Evolutionary conservation across 176 grass and related monocot genomes (phyloP).

Genomic region (Aegilops tauschii): DNA sequence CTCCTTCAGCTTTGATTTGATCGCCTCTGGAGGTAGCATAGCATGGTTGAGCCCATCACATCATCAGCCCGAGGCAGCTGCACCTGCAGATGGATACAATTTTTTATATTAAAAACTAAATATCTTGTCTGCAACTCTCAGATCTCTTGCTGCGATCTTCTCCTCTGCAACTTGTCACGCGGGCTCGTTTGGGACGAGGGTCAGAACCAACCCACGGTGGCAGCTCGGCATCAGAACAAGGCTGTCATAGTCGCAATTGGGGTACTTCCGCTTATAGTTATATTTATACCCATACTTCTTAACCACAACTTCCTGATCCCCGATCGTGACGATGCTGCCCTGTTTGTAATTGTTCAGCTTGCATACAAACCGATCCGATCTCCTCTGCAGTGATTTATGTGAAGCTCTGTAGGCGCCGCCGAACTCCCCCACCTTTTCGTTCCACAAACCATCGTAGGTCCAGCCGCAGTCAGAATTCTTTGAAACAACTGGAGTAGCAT

Average conservation of each 20-base stretch:
- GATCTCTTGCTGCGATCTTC: neutral
- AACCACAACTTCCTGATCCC: too few species aligned
- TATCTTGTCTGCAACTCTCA: neutral
- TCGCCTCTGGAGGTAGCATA: too few species aligned
- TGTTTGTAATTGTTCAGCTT: neutral
- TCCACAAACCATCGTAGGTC: neutral
- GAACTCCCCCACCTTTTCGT: neutral
- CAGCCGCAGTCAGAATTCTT: neutral
- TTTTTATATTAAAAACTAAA: too few species aligned
- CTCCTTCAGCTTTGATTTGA: too few species aligned
- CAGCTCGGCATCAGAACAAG: neutral
- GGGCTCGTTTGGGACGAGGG: neutral
- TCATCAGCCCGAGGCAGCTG: too few species aligned
- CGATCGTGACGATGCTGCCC: too few species aligned
- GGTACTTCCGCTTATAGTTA: too few species aligned
- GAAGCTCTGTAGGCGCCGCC: neutral
- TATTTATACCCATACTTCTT: too few species aligned
- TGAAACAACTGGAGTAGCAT: too few species aligned
- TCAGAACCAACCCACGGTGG: conserved; percentile 32
- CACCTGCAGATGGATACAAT: too few species aligned
- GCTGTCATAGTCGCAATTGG: too few species aligned
- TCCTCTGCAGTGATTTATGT: neutral
- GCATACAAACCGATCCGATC: conserved; percentile 8
- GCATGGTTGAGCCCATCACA: too few species aligned
- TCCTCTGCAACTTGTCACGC: neutral